Evolutionary conservation across 768 basidiomycete species (phyloP).

Genomic region (Terana coerulea): DNA sequence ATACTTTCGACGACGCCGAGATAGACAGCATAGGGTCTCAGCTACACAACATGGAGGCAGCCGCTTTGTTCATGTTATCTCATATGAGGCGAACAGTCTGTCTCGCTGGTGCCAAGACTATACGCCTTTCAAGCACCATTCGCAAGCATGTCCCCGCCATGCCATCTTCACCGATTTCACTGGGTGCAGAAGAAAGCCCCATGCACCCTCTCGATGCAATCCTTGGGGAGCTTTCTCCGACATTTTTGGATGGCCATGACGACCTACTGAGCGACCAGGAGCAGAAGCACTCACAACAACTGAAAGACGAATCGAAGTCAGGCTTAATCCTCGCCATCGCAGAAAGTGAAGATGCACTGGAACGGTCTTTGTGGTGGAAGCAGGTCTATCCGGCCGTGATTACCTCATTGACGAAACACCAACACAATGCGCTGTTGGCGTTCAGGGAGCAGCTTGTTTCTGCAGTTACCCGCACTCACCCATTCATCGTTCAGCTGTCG

Average conservation of each 20-base stretch:
- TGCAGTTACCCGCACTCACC: constrained; percentile 66
- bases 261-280: constrained; percentile 64
- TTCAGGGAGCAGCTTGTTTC: constrained; percentile 68
- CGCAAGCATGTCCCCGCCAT: constrained; percentile 40
- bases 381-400: constrained; percentile 67
- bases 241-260: constrained; percentile 58
- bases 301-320: constrained; percentile 52
- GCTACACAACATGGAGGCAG: constrained; percentile 64
- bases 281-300: constrained; percentile 58
- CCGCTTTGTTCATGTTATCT: constrained; percentile 70
- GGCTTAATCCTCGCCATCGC: constrained; percentile 66
- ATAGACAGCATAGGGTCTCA: constrained; percentile 40
- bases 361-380: constrained; percentile 80
- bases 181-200: too few species aligned
- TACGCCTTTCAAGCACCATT: constrained; percentile 54
- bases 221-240: constrained; percentile 43
- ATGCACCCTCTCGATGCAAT: constrained; percentile 44
- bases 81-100: constrained; percentile 49
- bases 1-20: constrained; percentile 36
- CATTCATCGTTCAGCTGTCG: constrained; percentile 67
- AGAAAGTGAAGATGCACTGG: constrained; percentile 64
- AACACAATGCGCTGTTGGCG: constrained; percentile 39
- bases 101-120: constrained; percentile 56
- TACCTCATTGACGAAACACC: constrained; percentile 48
- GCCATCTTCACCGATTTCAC: constrained; percentile 20